Evolutionary conservation across 225 moss, liverwort and hornwort genomes (phyloP), one percentile per base, ranked within the genome.

Genomic region (Marchantia paleacea): DNA sequence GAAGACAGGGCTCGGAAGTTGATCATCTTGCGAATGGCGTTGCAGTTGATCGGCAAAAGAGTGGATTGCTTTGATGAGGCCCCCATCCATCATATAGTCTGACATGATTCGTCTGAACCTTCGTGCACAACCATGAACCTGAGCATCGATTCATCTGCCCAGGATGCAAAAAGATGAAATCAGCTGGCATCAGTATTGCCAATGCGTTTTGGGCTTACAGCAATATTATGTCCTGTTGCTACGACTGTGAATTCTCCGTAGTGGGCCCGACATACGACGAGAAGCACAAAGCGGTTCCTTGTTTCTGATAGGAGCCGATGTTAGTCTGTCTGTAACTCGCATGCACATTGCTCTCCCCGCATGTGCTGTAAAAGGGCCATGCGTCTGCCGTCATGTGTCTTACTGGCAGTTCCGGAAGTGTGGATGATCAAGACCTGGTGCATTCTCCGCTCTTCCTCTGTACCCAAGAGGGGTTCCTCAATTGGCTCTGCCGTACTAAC

Each of bases 311-410:
- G 55, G 31, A 79, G 55, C 19, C 65, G 51, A 65, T 51, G 58
- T 10, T 10, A 60, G 73, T 47, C 20, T 58, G 12, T 25, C 75
- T 10, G 19, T 64, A 76, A 24, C 69, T 83, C 47, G 53, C 73
- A 57, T 54, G 75, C 75, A 65, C 73, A 79, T 60, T 70, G 39
- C 69, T 67, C 49, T 8, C 22, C 22, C n/a, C 50, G 9, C 53
- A 74, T 26, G 9, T 54, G 18, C 13, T 30, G 53, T 11, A 78
- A n/a, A 39, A 29, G 60, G 19, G 47, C 31, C 49, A 71, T 75
- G 48, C 79, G 61, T 78, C 39, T 60, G 78, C 83, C 68, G 72
- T 28, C 39, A 84, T 87, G 84, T 87, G 84, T 82, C 69, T 82
- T 65, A 80, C 81, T 14, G 71, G 51, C 52, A 39, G 79, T 60